These are phyloP conservation scores for Hypomyces perniciosus DNA, from an alignment of 2,329 filamentous ascomycete genomes.

Conservation along the genomic window DNA sequence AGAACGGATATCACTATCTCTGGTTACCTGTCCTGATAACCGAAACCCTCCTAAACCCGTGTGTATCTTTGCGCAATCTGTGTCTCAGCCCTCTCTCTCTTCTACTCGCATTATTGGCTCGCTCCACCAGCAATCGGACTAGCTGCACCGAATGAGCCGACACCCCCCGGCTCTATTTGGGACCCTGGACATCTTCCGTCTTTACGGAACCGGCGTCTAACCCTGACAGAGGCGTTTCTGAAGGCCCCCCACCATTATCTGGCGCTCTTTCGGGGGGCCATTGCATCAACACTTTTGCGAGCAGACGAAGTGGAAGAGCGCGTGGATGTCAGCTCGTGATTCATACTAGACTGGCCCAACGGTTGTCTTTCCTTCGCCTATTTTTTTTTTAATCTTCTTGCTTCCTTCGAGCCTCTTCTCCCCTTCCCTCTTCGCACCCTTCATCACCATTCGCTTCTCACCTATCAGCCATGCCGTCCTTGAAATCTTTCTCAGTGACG, in stretches of 20 bases:
- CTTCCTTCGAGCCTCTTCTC: background rate
- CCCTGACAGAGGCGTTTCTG: slow-evolving; percentile 7
- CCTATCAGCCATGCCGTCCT: slow-evolving; percentile 42
- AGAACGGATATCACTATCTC: background rate
- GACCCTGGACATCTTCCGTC: background rate
- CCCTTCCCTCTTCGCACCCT: background rate
- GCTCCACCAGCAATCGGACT: slow-evolving; percentile 3
- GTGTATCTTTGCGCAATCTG: slow-evolving; percentile 3
- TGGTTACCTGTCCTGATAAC: background rate
- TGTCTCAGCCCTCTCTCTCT: slow-evolving; percentile 1
- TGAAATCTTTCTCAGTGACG: slow-evolving; percentile 50
- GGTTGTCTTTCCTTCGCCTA: background rate
- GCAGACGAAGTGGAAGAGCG: background rate
- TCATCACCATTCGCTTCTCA: slow-evolving; percentile 6
- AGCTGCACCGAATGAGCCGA: slow-evolving; percentile 5
- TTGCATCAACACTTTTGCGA: background rate
- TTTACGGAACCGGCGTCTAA: background rate
- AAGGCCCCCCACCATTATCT: slow-evolving; percentile 7
- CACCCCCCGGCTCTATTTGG: slow-evolving; percentile 7
- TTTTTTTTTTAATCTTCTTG: background rate
- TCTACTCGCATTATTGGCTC: slow-evolving; percentile 7
- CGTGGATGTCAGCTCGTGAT: slow-evolving; percentile 9
- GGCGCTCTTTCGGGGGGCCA: slow-evolving; percentile 5
- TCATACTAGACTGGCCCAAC: background rate
- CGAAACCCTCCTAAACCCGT: background rate